These are phyloP conservation scores for Volutella citrinella DNA, from an alignment of 2,329 filamentous ascomycete genomes.

Conservation along the genomic window DNA sequence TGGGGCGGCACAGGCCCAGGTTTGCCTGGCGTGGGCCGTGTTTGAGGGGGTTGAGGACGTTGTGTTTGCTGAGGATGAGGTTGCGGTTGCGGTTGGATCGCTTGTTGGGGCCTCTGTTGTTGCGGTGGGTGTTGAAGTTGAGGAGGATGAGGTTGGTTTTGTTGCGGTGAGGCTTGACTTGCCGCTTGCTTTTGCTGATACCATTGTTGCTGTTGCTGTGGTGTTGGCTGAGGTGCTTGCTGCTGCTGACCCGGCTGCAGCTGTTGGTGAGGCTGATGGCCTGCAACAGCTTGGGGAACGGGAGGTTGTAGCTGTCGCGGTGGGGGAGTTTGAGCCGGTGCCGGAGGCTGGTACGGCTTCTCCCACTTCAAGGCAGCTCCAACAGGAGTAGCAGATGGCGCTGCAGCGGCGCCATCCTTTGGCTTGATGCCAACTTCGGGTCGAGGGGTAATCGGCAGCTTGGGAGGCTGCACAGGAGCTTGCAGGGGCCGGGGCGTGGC, in stretches of 20 bases:
- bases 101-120: not conserved
- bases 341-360: slow-evolving; percentile 38
- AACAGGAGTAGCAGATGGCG: slow-evolving; percentile 20
- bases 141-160: slow-evolving; percentile 6
- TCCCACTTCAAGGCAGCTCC: slow-evolving; percentile 37
- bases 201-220: slow-evolving; percentile 15
- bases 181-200: slow-evolving; percentile 15
- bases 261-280: slow-evolving; percentile 15
- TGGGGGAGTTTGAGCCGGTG: slow-evolving; percentile 21
- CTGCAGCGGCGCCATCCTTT: slow-evolving; percentile 23
- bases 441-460: slow-evolving; percentile 31
- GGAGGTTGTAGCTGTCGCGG: slow-evolving; percentile 24
- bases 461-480: slow-evolving; percentile 27
- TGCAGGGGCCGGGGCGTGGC: slow-evolving; percentile 31
- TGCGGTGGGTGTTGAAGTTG: slow-evolving; percentile 9
- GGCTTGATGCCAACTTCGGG: slow-evolving; percentile 30
- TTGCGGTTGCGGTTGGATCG: slow-evolving; percentile 1
- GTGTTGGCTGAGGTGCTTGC: slow-evolving; percentile 16
- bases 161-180: slow-evolving; percentile 10
- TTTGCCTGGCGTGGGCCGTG: slow-evolving; percentile 23
- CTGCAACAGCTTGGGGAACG: slow-evolving; percentile 19
- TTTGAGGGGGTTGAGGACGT: slow-evolving; percentile 19
- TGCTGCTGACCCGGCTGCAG: slow-evolving; percentile 15
- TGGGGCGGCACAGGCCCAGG: slow-evolving; percentile 35
- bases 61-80: slow-evolving; percentile 17